These are phyloP conservation scores for Pythium apleroticum DNA, from an alignment of 352 stramenopile genomes.

Conservation along the genomic window DNA sequence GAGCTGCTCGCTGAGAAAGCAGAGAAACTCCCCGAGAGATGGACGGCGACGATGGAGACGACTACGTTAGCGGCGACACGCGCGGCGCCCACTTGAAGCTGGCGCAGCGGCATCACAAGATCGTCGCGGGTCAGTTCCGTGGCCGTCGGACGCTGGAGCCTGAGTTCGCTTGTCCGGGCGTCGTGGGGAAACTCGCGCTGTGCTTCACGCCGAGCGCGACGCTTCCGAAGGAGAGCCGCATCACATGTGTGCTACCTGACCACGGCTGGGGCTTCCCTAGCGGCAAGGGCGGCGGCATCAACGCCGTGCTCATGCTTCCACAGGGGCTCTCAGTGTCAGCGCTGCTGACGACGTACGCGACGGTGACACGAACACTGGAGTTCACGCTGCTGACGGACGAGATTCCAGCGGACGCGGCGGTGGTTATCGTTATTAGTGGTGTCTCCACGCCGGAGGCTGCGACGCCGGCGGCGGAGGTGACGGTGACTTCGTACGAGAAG, in stretches of 20 bases:
- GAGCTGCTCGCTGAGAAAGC: background rate
- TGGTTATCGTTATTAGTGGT: conserved; percentile 54
- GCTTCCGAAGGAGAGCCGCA: conserved; percentile 42
- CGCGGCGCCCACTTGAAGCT: conserved; percentile 63
- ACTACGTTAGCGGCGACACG: conserved; percentile 36
- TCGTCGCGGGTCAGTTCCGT: conserved; percentile 53
- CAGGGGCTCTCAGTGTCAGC: conserved; percentile 24
- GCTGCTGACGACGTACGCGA: conserved; percentile 38
- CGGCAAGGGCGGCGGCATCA: background rate
- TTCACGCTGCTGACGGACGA: conserved; percentile 49
- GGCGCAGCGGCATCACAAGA: conserved; percentile 63
- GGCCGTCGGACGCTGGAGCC: conserved; percentile 41
- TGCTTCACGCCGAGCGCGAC: conserved; percentile 45
- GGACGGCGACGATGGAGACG: background rate
- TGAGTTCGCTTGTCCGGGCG: conserved; percentile 47
- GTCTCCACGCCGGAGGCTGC: conserved; percentile 55
- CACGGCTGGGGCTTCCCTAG: conserved; percentile 50
- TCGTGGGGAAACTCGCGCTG: conserved; percentile 48
- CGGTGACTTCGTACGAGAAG: conserved; percentile 68
- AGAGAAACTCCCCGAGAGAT: background rate
- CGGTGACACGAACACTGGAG: conserved; percentile 42
- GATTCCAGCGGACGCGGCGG: conserved; percentile 36
- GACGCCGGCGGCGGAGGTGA: conserved; percentile 43
- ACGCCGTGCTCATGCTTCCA: conserved; percentile 40
- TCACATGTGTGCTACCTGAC: conserved; percentile 54